These are phyloP conservation scores for Sphaceloma murrayae DNA, from an alignment of 2,329 filamentous ascomycete genomes.

Conservation along the genomic window DNA sequence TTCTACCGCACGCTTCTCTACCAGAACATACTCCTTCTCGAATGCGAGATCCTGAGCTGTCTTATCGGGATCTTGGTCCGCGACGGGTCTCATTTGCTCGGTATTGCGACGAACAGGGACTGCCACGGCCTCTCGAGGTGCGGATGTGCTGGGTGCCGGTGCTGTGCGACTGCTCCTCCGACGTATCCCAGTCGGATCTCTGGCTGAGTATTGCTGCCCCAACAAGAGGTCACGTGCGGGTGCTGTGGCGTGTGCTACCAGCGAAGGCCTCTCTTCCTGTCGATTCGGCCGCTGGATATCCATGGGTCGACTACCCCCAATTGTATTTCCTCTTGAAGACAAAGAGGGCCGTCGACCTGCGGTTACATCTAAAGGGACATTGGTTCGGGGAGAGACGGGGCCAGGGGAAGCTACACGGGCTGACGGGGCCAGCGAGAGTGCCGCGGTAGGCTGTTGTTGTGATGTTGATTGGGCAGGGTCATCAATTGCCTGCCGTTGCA, in stretches of 20 bases:
- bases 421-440: neutral
- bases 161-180: slow-evolving; percentile 11
- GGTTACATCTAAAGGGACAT: slow-evolving; percentile 10
- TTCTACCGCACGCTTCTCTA: slow-evolving; percentile 90
- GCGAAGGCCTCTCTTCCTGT: slow-evolving; percentile 13
- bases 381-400: neutral
- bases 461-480: slow-evolving; percentile 18
- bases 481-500: slow-evolving; percentile 27
- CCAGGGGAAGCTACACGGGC: neutral
- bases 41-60: slow-evolving; percentile 81
- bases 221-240: slow-evolving; percentile 16
- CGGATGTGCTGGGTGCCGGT: slow-evolving; percentile 18
- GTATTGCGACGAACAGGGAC: slow-evolving; percentile 30
- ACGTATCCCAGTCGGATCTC: slow-evolving; percentile 6
- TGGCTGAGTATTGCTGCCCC: slow-evolving; percentile 14
- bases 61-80: slow-evolving; percentile 44
- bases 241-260: slow-evolving; percentile 18
- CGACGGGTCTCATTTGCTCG: slow-evolving; percentile 31
- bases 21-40: slow-evolving; percentile 88
- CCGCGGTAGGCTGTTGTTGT: neutral
- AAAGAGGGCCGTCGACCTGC: slow-evolving; percentile 13
- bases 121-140: slow-evolving; percentile 12
- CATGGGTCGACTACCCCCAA: slow-evolving; percentile 13
- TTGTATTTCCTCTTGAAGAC: slow-evolving; percentile 13
- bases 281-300: slow-evolving; percentile 10